Conservation (phyloP, 345 rosid genomes). For the Acer campestre region DNA sequence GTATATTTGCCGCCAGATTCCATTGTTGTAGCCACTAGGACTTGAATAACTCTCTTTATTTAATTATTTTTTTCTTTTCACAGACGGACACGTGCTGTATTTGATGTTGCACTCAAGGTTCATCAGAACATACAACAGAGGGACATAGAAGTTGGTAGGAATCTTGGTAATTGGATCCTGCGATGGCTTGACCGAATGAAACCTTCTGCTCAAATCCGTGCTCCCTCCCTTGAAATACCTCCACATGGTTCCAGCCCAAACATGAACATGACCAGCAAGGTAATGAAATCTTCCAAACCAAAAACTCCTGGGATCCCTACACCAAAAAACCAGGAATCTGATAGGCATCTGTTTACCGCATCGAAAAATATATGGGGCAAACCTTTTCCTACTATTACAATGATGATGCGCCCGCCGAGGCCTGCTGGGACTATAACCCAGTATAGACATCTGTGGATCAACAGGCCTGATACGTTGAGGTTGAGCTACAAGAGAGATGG, state of each 20-base stretch:
- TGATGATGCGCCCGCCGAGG: slow-evolving; percentile 63
- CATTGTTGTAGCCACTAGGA: not conserved
- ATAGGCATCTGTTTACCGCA: slow-evolving; percentile 57
- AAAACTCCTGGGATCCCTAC: slow-evolving; percentile 40
- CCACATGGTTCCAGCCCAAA: slow-evolving; percentile 30
- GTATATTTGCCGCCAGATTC: not conserved
- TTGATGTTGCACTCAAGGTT: slow-evolving; percentile 64
- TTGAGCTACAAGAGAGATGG: slow-evolving; percentile 33
- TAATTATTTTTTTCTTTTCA: not conserved
- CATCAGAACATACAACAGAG: slow-evolving; percentile 78
- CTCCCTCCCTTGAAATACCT: slow-evolving; percentile 28
- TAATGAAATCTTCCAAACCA: slow-evolving; percentile 32
- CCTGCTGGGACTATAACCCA: slow-evolving; percentile 56
- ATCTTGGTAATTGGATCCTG: slow-evolving; percentile 85
- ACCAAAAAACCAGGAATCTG: slow-evolving; percentile 49
- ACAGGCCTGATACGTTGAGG: slow-evolving; percentile 26
- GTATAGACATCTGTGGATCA: slow-evolving; percentile 49
- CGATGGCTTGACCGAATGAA: slow-evolving; percentile 83
- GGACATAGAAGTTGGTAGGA: slow-evolving; percentile 87
- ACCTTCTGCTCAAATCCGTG: slow-evolving; percentile 89
- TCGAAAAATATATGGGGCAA: slow-evolving; percentile 45
- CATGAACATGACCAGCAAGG: slow-evolving; percentile 45
- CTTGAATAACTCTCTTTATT: not conserved
- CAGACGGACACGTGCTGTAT: slow-evolving; percentile 67
- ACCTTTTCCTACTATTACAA: slow-evolving; percentile 58